A percentile compares a stretch with the other conserved stretches of the same genome.
These are phyloP conservation scores for Arabidopsis hybrid DNA, from an alignment of 441 rosid species.

Conservation along the genomic window DNA sequence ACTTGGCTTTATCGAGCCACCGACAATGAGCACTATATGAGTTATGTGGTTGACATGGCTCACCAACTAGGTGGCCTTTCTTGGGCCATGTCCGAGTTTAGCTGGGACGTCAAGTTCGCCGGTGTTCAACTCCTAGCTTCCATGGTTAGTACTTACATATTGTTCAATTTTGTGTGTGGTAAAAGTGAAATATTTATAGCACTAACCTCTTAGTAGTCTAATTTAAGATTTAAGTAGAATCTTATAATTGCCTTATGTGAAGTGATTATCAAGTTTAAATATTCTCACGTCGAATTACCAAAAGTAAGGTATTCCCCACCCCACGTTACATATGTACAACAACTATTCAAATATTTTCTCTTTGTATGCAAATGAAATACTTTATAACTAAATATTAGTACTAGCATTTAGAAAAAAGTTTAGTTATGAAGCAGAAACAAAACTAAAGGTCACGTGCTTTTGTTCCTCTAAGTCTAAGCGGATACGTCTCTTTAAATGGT, in stretches of 20 bases:
- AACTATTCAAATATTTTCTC: conserved; percentile 27
- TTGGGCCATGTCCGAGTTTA: conserved; percentile 95
- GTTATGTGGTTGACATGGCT: conserved; percentile 70
- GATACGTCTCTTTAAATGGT: conserved; percentile 39
- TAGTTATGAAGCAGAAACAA: conserved; percentile 22
- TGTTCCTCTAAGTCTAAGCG: conserved; percentile 26
- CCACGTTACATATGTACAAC: conserved; percentile 7
- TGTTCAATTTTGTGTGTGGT: neutral
- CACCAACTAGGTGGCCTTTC: conserved; percentile 79
- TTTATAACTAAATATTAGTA: neutral
- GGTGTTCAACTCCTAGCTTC: conserved; percentile 86
- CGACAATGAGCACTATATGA: conserved; percentile 71
- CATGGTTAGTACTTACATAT: conserved; percentile 53
- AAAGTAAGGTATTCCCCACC: conserved; percentile 32
- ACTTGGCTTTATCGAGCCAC: conserved; percentile 96
- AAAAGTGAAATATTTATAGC: conserved; percentile 5
- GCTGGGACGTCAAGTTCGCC: conserved; percentile 98
- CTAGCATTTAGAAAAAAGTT: neutral
- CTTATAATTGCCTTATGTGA: conserved; percentile 4
- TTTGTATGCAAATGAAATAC: conserved; percentile 1
- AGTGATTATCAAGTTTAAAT: conserved; percentile 10
- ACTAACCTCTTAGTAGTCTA: neutral
- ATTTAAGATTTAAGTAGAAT: neutral
- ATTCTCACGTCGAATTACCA: conserved; percentile 14
- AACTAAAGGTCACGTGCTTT: conserved; percentile 39